Conservation (phyloP, 83 land plant species). For the Picea abies region DNA sequence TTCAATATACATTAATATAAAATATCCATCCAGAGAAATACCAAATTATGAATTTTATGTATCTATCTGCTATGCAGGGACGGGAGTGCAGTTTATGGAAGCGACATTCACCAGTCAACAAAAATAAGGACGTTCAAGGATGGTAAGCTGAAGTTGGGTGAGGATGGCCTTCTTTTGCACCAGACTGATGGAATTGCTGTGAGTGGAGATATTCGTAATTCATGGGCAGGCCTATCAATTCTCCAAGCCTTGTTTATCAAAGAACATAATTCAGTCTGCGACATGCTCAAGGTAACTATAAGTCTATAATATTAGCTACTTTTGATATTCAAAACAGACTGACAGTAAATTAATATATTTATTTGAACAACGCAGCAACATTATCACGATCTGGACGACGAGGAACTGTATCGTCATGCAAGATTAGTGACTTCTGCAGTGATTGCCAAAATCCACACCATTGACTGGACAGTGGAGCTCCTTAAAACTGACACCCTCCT, state of each 20-base stretch:
- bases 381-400: constrained; percentile 38
- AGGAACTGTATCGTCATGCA: constrained; percentile 43
- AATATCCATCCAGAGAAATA: not conserved
- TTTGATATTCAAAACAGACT: not conserved
- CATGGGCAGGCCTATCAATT: constrained; percentile 62
- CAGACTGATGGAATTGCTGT: constrained; percentile 31
- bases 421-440: constrained; percentile 58
- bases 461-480: constrained; percentile 81
- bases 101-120: constrained; percentile 4
- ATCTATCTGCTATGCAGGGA: constrained; percentile 37
- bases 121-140: constrained; percentile 53
- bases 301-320: not conserved
- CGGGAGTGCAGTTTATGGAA: constrained; percentile 69
- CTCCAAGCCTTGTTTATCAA: constrained; percentile 66
- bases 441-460: constrained; percentile 72
- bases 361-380: constrained; percentile 30
- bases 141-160: constrained; percentile 53
- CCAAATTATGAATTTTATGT: not conserved
- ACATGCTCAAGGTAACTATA: constrained; percentile 48
- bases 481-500: constrained; percentile 54
- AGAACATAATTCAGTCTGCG: constrained; percentile 72
- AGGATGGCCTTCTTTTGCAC: constrained; percentile 41
- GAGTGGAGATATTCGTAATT: constrained; percentile 56
- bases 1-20: not conserved
- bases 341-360: not conserved